Evolutionary conservation across 139 green algal species (phyloP).

Genomic region (Pseudopediastrum boryanum): DNA sequence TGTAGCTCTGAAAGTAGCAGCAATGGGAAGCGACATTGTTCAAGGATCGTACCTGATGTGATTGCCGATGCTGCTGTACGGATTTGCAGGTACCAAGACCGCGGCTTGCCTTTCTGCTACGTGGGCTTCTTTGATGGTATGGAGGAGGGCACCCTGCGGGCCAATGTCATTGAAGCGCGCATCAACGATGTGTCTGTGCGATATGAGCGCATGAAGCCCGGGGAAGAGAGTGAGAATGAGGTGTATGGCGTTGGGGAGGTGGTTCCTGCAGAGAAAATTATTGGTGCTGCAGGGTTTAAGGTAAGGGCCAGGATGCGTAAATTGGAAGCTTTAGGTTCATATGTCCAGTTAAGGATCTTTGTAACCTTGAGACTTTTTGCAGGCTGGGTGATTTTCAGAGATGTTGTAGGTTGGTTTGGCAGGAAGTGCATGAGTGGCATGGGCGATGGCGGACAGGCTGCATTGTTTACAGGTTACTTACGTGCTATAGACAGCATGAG

Average conservation of each 20-base stretch:
- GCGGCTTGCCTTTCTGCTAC: constrained; percentile 70
- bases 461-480: too few relatives aligned
- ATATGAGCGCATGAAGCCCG: constrained; percentile 12
- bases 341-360: too few relatives aligned
- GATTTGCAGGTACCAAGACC: constrained; percentile 62
- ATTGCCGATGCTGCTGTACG: constrained; percentile 4
- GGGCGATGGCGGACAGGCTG: too few relatives aligned
- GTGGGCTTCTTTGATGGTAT: constrained; percentile 71
- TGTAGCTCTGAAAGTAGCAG: too few relatives aligned
- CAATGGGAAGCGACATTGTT: too few relatives aligned
- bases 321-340: too few relatives aligned
- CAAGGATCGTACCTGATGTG: too few relatives aligned
- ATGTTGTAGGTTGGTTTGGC: too few relatives aligned
- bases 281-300: constrained; percentile 59
- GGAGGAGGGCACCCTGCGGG: constrained; percentile 61
- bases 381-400: too few relatives aligned
- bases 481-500: too few relatives aligned
- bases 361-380: too few relatives aligned
- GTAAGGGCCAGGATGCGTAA: constrained; percentile 10
- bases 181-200: constrained; percentile 47
- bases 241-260: constrained; percentile 49
- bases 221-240: constrained; percentile 43
- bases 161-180: constrained; percentile 63
- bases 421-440: too few relatives aligned
- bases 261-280: constrained; percentile 55